A percentile compares a stretch with the other conserved stretches of the same genome.
Conservation (phyloP, 768 basidiomycete genomes). For the Suillus tomentosus region DNA sequence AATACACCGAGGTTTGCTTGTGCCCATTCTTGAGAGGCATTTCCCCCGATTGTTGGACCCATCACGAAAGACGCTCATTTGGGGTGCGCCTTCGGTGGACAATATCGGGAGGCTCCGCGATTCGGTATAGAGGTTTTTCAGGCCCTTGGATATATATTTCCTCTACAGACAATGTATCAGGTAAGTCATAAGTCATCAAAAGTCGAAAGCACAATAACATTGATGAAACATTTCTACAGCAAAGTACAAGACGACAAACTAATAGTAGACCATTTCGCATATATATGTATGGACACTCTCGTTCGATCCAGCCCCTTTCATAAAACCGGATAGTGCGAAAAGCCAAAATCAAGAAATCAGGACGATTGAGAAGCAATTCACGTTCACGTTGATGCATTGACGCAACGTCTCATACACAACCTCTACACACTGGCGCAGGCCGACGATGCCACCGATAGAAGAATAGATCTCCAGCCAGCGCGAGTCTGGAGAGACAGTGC, state of each 20-base stretch:
- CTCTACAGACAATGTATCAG: background rate
- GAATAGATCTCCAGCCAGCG: slow-evolving; percentile 44
- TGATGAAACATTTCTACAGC: background rate
- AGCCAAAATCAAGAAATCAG: slow-evolving; percentile 5
- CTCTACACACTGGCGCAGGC: slow-evolving; percentile 68
- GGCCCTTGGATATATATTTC: background rate
- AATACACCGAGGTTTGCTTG: slow-evolving; percentile 47
- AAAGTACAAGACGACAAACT: slow-evolving; percentile 6
- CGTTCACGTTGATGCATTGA: slow-evolving; percentile 7
- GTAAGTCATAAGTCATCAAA: background rate
- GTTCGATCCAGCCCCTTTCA: slow-evolving; percentile 12
- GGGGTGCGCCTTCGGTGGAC: slow-evolving; percentile 74
- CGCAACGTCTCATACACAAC: slow-evolving; percentile 43
- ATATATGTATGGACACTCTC: slow-evolving; percentile 5
- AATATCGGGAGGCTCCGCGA: slow-evolving; percentile 52
- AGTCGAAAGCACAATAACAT: background rate
- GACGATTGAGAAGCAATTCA: background rate
- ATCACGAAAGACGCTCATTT: slow-evolving; percentile 61
- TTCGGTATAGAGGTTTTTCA: background rate
- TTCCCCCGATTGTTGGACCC: slow-evolving; percentile 63
- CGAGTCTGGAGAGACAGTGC: slow-evolving; percentile 60
- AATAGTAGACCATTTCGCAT: slow-evolving; percentile 10
- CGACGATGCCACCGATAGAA: slow-evolving; percentile 22
- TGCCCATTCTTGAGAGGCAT: slow-evolving; percentile 41
- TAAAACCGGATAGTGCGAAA: background rate